Evolutionary conservation across 129 eudicot species (phyloP), one percentile per base, ranked within the genome.

Genomic region (Calendula officinalis): DNA sequence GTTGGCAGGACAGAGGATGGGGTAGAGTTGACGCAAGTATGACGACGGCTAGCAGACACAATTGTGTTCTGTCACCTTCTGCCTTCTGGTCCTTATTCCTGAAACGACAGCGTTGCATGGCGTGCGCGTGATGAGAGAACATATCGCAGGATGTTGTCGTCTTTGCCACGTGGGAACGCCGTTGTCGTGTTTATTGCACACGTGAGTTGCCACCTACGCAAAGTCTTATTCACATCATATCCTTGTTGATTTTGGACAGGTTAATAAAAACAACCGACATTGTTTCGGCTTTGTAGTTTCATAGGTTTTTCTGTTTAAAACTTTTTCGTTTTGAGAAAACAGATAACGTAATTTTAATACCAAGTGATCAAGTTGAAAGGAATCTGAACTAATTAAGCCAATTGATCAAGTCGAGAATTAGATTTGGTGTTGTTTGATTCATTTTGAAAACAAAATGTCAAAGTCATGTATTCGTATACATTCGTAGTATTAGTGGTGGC

Each of bases 121-220:
- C 45, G 15, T 69, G 66, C 74, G 74, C 74, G 69, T 71, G 69
- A 71, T 43, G 13, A 32, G 12, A 57, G 54, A 36, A 69, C 43
- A 60, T 42, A n/a, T 17, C 65, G 12, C 56, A 59, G 62, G 67
- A 38, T 60, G 35, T 61, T 61, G 76, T 51, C 76, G 35, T 71
- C 45, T 52, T 40, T 54, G 55, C 63, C 69, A 50, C 76, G 76
- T 71, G 70, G 56, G 63, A 51, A 41, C 42, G 32, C 47, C 15
- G 16, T 32, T 70, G 53, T 70, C 60, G n/a, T 70, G 43, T 60
- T 70, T 70, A 27, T 50, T 71, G 62, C 76, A 52, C 76, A 71
- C 76, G 76, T 62, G 69, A 71, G 56, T 52, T 71, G 69, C 63
- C 55, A 70, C 12, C 41, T 59, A 40, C 44, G 7, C 30, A 6